A percentile compares a stretch with the other conserved stretches of the same genome.
These are phyloP conservation scores for Cadophora sp. DNA, from an alignment of 2,329 filamentous ascomycete genomes.

Conservation along the genomic window DNA sequence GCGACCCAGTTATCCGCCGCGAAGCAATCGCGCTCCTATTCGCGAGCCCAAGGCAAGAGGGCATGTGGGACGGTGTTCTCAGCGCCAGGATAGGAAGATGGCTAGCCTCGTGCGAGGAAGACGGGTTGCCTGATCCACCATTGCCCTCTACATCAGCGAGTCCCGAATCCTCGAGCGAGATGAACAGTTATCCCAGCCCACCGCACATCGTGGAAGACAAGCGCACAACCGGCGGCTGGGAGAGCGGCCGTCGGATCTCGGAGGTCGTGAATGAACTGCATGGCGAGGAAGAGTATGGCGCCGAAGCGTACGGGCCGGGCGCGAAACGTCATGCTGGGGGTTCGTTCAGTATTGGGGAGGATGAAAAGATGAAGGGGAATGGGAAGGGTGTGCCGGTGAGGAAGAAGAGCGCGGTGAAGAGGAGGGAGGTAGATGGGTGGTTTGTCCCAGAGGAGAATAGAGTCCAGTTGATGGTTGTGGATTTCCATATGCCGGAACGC, in stretches of 20 bases:
- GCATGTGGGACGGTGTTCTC: conserved; percentile 65
- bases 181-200: conserved; percentile 23
- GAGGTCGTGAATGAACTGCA: conserved; percentile 15
- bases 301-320: conserved; percentile 15
- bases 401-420: neutral
- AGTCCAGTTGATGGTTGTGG: conserved; percentile 37
- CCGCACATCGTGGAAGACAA: conserved; percentile 20
- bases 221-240: conserved; percentile 10
- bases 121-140: conserved; percentile 33
- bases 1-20: conserved; percentile 61
- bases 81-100: conserved; percentile 39
- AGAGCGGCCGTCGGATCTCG: conserved; percentile 16
- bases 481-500: conserved; percentile 40
- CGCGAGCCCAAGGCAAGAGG: conserved; percentile 66
- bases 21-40: conserved; percentile 67
- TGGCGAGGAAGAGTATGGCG: conserved; percentile 9
- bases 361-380: conserved; percentile 10
- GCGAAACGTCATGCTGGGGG: conserved; percentile 1
- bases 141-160: neutral
- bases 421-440: conserved; percentile 22
- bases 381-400: neutral
- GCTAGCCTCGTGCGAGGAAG: conserved; percentile 40
- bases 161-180: conserved; percentile 9
- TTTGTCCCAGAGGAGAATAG: conserved; percentile 40
- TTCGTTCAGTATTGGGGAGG: neutral